Evolutionary conservation across 352 stramenopile species (phyloP).

Genomic region (Phytophthora palmivora): DNA sequence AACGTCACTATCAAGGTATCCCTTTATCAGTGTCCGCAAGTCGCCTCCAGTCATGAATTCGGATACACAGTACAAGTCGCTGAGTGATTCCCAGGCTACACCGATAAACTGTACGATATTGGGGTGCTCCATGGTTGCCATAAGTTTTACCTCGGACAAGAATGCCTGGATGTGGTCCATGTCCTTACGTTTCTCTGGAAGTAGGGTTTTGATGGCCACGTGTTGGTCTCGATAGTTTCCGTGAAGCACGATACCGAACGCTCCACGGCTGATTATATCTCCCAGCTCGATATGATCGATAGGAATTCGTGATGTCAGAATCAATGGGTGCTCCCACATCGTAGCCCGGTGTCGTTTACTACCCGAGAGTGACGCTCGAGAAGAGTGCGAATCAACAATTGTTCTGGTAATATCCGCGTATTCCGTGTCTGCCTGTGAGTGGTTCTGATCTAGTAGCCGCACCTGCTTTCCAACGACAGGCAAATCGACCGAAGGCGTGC

Average conservation of each 20-base stretch:
- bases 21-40: constrained; percentile 44
- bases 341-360: constrained; percentile 1
- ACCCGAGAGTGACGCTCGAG: constrained; percentile 1
- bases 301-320: constrained; percentile 13
- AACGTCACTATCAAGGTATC: constrained; percentile 24
- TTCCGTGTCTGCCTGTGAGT: constrained; percentile 9
- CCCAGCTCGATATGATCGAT: constrained; percentile 9
- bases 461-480: constrained; percentile 16
- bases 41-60: constrained; percentile 64
- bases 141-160: constrained; percentile 51
- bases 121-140: constrained; percentile 55
- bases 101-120: constrained; percentile 65
- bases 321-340: constrained; percentile 40
- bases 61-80: constrained; percentile 53
- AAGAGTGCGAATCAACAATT: constrained; percentile 6
- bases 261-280: constrained; percentile 11
- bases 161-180: constrained; percentile 49
- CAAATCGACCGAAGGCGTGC: constrained; percentile 1
- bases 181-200: constrained; percentile 52
- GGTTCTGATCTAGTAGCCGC: constrained; percentile 11
- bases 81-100: constrained; percentile 60
- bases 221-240: constrained; percentile 8
- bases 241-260: constrained; percentile 10
- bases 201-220: constrained; percentile 9
- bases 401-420: constrained; percentile 22